Base-by-base conservation (phyloP, 129 eudicot genomes). In the Lactuca saligna region DNA sequence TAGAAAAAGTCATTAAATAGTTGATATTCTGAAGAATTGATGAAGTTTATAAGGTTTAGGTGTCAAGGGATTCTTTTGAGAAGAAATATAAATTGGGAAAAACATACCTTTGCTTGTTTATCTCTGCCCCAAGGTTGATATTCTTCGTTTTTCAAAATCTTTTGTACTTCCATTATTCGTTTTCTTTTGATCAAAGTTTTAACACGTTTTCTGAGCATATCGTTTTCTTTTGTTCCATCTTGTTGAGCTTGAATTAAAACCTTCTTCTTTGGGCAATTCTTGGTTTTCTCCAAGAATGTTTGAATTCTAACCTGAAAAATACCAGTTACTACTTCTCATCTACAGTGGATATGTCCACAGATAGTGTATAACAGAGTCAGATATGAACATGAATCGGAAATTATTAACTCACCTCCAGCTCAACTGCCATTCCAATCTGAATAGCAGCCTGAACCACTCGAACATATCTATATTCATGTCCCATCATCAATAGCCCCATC, bases 401-500 rank as follows among this genome's bases (percentile, higher is more conserved):
- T 8, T 14, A 73, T 10, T 1, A 72, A 67, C 91, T 69, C 79
- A 94, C 99, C 86, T 94, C 99, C 68, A 83, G 82, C 80, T 94
- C 97, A 82, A 94, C 86, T 5, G 96, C 97, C 8, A 54, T 54
- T 7, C 99, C 97, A 76, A 94, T 85, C 57, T 87, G 87, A 78
- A 85, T 73, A 6, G 99, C 97, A 66, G 97, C 96, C 37, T 90
- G 85, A 63, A 90, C 91, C 48, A 94, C 90, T 8, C 87, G 61
- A 34, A 87, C 97, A 62, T 72, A 74, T 68, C 88, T 69, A 41
- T 77, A 76, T 49, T 83, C 91, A 41, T 82, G 82, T 13, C 88
- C 92, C 72, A 77, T 79, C 99, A 93, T 84, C 84, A 94, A 68
- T 79, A 90, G 68, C 29, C 85, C 93, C 99, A 94, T 90, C 75